Base-by-base conservation (phyloP, 2,329 filamentous ascomycete species). In the Dothidotthia symphoricarpi region DNA sequence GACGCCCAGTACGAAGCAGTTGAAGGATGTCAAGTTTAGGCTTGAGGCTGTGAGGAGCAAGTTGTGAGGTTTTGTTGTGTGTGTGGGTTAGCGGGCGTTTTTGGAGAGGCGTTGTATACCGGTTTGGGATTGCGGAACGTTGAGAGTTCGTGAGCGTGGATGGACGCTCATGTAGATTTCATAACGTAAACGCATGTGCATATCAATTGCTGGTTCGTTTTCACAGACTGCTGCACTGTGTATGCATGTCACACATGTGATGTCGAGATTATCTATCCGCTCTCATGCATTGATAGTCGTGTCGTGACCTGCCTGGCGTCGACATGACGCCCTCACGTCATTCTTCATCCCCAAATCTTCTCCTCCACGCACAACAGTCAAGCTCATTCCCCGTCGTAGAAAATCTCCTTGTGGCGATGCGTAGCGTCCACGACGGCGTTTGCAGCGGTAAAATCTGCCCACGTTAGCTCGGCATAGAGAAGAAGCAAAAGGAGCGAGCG, bases 21-120 rank as follows among this genome's bases (percentile, higher is more conserved):
- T 98, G 41, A 95, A 93, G 69, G 93, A 98, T 67, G 90, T 98
- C 31, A 95, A 95, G 67, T 97, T 94, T 67, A 77, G 93, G 45
- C 73, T 98, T 14, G 93, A 97, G 69, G 91, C 85, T 3, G 87
- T 98, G 29, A 79, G 88, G 57, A 95, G 88, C 31, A 94, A 89
- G 69, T 71, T 96, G 9, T 82, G 36, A 48, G 19, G 9, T 9
- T 22, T 6, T 22, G 19, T 22, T 31, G 22, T 8, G 19, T 29
- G n/a, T 12, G 11, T n/a, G 15, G n/a, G 16, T 28, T 16, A 19
- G 35, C 28, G 13, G 27, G 41, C 28, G 27, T 30, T 24, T 14
- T 14, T 31, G 28, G 24, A 16, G 27, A 26, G 28, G n/a, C n/a
- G 17, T 24, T 11, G 16, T 31, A 12, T 31, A 19, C 28, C 28